A percentile compares a stretch with the other conserved stretches of the same genome.
Conservation (phyloP, 2,329 filamentous ascomycete genomes). For the Coniochaeta pulveracea region DNA sequence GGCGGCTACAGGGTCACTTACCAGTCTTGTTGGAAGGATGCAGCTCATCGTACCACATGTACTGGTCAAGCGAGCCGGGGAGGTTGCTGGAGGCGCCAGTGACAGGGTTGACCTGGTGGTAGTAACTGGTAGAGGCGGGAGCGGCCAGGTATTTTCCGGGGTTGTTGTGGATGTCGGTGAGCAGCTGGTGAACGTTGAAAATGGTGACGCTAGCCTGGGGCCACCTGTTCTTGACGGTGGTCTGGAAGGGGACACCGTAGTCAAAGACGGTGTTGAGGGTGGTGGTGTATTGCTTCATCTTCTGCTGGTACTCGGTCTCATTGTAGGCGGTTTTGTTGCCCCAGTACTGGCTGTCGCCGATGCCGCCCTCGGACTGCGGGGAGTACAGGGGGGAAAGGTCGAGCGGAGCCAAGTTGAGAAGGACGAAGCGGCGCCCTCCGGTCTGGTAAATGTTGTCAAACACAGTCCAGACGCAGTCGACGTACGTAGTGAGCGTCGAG, state of each 20-base stretch:
- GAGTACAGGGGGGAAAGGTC: conserved; percentile 59
- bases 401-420: conserved; percentile 59
- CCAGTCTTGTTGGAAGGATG: conserved; percentile 59
- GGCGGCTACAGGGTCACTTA: conserved; percentile 20
- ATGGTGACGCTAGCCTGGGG: conserved; percentile 50
- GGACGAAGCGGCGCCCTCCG: conserved; percentile 59
- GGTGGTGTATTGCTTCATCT: conserved; percentile 37
- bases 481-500: conserved; percentile 52
- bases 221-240: conserved; percentile 32
- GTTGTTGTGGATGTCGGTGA: conserved; percentile 52
- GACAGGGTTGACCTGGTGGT: conserved; percentile 36
- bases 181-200: conserved; percentile 54
- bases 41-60: conserved; percentile 61
- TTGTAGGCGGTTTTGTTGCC: conserved; percentile 31
- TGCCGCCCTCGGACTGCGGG: conserved; percentile 28
- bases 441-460: conserved; percentile 52
- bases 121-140: conserved; percentile 47
- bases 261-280: conserved; percentile 35
- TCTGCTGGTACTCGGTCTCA: conserved; percentile 31
- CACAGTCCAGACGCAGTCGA: conserved; percentile 54
- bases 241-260: conserved; percentile 36
- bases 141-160: conserved; percentile 50
- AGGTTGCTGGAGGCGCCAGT: conserved; percentile 14
- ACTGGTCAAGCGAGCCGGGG: conserved; percentile 39
- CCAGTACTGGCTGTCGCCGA: conserved; percentile 32